Evolutionary conservation across 2,329 filamentous ascomycete species (phyloP).

Genomic region (Kalmusia sp.): DNA sequence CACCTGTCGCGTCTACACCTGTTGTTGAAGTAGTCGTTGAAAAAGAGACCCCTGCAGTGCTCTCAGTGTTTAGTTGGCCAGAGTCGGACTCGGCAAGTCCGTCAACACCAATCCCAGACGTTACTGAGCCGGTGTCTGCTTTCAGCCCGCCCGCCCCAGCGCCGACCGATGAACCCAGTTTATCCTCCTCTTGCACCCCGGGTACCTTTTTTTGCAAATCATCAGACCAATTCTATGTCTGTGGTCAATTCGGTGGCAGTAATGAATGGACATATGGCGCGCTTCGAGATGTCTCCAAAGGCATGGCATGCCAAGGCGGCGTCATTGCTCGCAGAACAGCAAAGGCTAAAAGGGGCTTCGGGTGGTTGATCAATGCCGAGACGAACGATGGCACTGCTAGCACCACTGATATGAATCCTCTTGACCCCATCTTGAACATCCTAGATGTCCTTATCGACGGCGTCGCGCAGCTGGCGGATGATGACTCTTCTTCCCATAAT

Average conservation of each 20-base stretch:
- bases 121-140: too few species aligned
- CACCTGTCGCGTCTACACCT: too few species aligned
- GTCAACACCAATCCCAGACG: too few species aligned
- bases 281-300: constrained; percentile 38
- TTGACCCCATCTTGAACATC: not conserved
- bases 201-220: constrained; percentile 51
- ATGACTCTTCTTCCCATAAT: too few species aligned
- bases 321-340: constrained; percentile 13
- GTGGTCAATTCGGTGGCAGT: constrained; percentile 27
- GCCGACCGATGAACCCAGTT: not conserved
- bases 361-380: not conserved
- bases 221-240: constrained; percentile 43
- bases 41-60: too few species aligned
- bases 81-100: too few species aligned
- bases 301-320: constrained; percentile 46
- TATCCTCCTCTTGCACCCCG: constrained; percentile 43
- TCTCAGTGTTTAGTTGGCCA: too few species aligned
- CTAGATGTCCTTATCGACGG: not conserved
- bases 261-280: constrained; percentile 38
- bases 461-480: not conserved
- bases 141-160: not conserved
- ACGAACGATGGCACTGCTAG: not conserved
- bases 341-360: not conserved
- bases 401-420: not conserved
- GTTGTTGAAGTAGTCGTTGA: too few species aligned